These are phyloP conservation scores for Berkeleyomyces basicola DNA, from an alignment of 2,329 filamentous ascomycete genomes.

Conservation along the genomic window DNA sequence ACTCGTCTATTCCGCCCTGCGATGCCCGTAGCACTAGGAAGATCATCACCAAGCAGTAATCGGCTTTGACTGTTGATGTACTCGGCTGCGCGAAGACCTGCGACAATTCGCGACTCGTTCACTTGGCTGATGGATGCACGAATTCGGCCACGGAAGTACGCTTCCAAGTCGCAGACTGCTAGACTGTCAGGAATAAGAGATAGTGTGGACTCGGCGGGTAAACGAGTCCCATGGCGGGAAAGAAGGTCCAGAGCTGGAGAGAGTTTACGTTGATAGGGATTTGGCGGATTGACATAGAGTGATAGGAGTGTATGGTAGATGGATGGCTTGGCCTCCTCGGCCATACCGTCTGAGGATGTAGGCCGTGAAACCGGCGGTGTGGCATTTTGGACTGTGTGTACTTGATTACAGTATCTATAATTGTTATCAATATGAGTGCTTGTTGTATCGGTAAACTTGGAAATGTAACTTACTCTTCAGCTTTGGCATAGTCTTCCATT, in stretches of 20 bases:
- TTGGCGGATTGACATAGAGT: conserved; percentile 69
- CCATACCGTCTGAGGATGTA: conserved; percentile 22
- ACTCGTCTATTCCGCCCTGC: conserved; percentile 46
- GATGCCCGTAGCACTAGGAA: conserved; percentile 23
- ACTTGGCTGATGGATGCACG: conserved; percentile 67
- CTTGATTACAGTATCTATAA: conserved; percentile 63
- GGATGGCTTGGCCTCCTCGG: conserved; percentile 43
- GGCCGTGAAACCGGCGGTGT: conserved; percentile 22
- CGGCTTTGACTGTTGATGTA: conserved; percentile 60
- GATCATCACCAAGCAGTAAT: conserved; percentile 54
- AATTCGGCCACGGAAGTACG: conserved; percentile 85
- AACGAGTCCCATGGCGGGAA: conserved; percentile 79
- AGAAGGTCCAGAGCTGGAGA: conserved; percentile 70
- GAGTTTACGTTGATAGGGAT: conserved; percentile 55
- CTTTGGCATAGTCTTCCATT: conserved; percentile 69
- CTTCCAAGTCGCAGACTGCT: conserved; percentile 62
- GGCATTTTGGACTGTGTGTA: conserved; percentile 46
- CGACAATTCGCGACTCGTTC: conserved; percentile 64
- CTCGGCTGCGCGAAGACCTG: conserved; percentile 60
- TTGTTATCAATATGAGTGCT: conserved; percentile 16
- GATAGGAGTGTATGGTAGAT: conserved; percentile 87
- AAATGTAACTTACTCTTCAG: conserved; percentile 57
- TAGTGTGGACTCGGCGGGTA: conserved; percentile 75
- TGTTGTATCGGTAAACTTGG: background rate
- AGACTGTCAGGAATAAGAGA: conserved; percentile 69